phyloP scores from a whole-genome alignment of 108 stramenopile genomes.

The Epithemia pelagica region DNA sequence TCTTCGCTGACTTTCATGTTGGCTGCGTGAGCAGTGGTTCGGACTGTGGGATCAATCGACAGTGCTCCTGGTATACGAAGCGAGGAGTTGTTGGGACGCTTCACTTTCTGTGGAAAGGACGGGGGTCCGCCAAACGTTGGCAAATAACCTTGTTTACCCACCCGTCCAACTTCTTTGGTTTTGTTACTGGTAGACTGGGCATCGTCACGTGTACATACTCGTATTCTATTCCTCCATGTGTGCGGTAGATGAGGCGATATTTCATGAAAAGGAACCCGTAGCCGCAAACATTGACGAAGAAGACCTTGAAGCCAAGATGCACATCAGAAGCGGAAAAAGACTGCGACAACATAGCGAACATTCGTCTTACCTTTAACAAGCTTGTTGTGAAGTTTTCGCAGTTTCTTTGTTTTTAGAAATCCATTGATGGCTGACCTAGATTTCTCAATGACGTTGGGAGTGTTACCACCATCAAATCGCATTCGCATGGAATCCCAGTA shows the following conservation, averaged over 20 bases:
- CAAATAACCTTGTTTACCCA: neutral
- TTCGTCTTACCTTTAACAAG: constrained; percentile 50
- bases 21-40: constrained; percentile 26
- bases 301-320: constrained; percentile 14
- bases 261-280: constrained; percentile 9
- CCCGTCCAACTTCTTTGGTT: constrained; percentile 15
- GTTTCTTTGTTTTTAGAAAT: constrained; percentile 53
- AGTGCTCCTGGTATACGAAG: constrained; percentile 56
- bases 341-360: neutral
- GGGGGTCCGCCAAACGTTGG: neutral
- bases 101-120: constrained; percentile 3
- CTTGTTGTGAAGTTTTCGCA: constrained; percentile 68
- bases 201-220: neutral
- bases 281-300: constrained; percentile 23
- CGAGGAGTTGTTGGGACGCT: constrained; percentile 1
- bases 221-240: neutral
- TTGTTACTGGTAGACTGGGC: constrained; percentile 1
- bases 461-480: constrained; percentile 19
- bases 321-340: neutral
- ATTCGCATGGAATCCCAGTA: constrained; percentile 62
- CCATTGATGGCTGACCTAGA: constrained; percentile 30
- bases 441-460: constrained; percentile 5
- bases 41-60: constrained; percentile 49
- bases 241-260: constrained; percentile 10
- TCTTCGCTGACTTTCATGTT: constrained; percentile 52